These are phyloP conservation scores for Aspergillus homomorphus DNA, from an alignment of 495 filamentous ascomycete genomes.

Conservation along the genomic window DNA sequence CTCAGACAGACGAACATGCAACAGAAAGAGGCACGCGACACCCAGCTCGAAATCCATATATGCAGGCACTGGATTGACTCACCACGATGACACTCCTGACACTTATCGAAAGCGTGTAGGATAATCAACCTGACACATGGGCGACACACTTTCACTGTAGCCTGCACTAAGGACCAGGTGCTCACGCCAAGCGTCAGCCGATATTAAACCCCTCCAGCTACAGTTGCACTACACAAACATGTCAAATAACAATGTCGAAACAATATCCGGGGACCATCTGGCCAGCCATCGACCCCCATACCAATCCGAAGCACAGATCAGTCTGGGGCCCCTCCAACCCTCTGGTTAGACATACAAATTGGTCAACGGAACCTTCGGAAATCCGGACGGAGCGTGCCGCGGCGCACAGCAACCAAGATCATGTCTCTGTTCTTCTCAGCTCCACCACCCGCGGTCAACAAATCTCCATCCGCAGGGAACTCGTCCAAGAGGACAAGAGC, in stretches of 20 bases:
- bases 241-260: neutral
- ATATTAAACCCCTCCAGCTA: neutral
- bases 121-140: neutral
- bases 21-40: no score
- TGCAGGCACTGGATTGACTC: no score
- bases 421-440: neutral
- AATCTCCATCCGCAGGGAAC: neutral
- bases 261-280: neutral
- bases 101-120: neutral
- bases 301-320: constrained; percentile 4
- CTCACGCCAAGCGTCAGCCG: neutral
- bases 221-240: neutral
- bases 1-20: no score
- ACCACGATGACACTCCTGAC: neutral
- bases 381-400: neutral
- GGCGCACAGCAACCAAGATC: neutral
- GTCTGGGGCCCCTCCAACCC: neutral
- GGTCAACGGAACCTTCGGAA: neutral
- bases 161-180: neutral
- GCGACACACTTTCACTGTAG: neutral
- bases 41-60: no score
- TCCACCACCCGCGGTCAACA: neutral
- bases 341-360: neutral
- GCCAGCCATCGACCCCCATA: constrained; percentile 3
- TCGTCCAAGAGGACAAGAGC: neutral